Evolutionary conservation across 495 filamentous ascomycete genomes (phyloP).

Genomic region (Collariella sp.): DNA sequence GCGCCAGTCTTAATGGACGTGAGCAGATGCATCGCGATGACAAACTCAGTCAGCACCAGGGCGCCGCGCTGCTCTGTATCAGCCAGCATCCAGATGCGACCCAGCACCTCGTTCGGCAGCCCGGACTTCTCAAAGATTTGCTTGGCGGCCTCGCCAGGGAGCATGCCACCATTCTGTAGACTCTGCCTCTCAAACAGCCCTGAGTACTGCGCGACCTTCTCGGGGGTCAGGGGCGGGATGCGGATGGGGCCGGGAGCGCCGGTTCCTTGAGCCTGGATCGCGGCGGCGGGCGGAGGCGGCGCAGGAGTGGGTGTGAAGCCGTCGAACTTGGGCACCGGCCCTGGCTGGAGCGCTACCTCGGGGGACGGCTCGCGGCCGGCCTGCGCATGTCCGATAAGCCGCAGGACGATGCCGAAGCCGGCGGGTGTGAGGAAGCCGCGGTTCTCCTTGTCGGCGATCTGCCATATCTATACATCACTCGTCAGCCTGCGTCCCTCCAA

Average conservation of each 20-base stretch:
- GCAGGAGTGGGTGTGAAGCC: slow-evolving; percentile 48
- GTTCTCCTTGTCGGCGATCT: slow-evolving; percentile 95
- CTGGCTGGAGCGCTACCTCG: slow-evolving; percentile 64
- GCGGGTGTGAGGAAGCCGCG: slow-evolving; percentile 82
- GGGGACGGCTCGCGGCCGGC: slow-evolving; percentile 68
- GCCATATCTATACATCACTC: slow-evolving; percentile 69
- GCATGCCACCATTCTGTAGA: slow-evolving; percentile 58
- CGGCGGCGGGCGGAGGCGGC: slow-evolving; percentile 35
- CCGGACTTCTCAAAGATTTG: slow-evolving; percentile 89
- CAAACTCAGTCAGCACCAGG: slow-evolving; percentile 85
- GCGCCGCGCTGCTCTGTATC: slow-evolving; percentile 87
- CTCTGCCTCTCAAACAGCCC: slow-evolving; percentile 81
- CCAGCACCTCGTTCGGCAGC: slow-evolving; percentile 81
- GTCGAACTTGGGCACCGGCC: slow-evolving; percentile 87
- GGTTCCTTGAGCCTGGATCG: slow-evolving; percentile 56
- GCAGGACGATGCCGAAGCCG: slow-evolving; percentile 83
- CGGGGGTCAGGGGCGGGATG: slow-evolving; percentile 81
- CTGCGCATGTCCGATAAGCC: slow-evolving; percentile 94
- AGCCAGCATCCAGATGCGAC: slow-evolving; percentile 87
- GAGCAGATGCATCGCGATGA: slow-evolving; percentile 96
- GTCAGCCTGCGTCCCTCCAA: slow-evolving; percentile 5
- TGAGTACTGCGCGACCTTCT: slow-evolving; percentile 81
- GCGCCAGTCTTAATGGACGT: slow-evolving; percentile 79
- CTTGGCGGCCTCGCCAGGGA: slow-evolving; percentile 87
- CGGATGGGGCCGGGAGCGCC: slow-evolving; percentile 62